A percentile compares a stretch with the other conserved stretches of the same genome.
Evolutionary conservation across 2,329 filamentous ascomycete species (phyloP).

Genomic region (Tolypocladium amazonense): DNA sequence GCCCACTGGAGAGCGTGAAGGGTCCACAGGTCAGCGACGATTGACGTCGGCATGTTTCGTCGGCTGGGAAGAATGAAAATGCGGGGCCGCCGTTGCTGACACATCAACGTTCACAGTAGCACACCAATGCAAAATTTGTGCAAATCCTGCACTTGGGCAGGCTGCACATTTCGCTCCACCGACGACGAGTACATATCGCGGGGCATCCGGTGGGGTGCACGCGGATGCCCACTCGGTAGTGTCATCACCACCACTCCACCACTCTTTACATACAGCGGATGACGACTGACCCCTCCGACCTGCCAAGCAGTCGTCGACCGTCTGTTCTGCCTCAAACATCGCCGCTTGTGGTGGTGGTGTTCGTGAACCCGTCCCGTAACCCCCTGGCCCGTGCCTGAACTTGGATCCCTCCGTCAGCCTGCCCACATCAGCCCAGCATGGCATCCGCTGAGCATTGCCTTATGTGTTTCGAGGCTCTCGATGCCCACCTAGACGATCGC

Average conservation of each 20-base stretch:
- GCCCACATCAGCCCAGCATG: constrained; percentile 41
- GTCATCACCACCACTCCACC: not conserved
- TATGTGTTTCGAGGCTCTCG: constrained; percentile 83
- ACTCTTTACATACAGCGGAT: not conserved
- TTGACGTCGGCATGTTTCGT: not conserved
- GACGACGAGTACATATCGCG: not conserved
- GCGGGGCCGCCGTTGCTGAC: not conserved
- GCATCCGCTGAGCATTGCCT: constrained; percentile 78
- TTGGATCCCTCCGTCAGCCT: not conserved
- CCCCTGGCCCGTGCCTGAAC: not conserved
- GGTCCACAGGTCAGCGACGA: not conserved
- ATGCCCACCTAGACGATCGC: constrained; percentile 62
- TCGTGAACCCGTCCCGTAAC: not conserved
- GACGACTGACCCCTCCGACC: not conserved
- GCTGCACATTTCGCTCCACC: not conserved
- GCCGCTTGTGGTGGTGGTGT: not conserved
- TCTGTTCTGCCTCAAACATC: not conserved
- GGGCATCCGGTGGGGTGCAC: not conserved
- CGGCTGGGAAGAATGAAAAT: not conserved
- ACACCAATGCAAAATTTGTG: not conserved
- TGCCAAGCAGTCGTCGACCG: not conserved
- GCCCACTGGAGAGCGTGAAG: not conserved
- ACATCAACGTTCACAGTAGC: not conserved
- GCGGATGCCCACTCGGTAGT: not conserved
- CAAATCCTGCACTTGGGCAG: not conserved